Conservation (phyloP, 352 stramenopile genomes). For the Pythium brassicae region DNA sequence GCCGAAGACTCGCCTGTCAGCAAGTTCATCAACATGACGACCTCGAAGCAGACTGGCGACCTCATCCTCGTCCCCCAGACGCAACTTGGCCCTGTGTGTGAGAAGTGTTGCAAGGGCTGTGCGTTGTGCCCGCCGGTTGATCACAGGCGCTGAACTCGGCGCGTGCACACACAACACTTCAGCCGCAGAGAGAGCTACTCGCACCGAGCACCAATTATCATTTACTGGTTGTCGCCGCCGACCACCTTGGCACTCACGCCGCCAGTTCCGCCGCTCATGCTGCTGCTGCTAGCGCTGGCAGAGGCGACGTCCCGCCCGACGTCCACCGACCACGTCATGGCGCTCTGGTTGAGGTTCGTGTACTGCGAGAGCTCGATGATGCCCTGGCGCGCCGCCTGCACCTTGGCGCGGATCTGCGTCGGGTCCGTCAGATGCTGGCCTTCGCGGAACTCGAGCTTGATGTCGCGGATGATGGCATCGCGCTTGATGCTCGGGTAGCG, state of each 20-base stretch:
- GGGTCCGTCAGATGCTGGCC: constrained; percentile 63
- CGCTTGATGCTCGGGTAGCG: constrained; percentile 85
- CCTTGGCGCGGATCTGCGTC: constrained; percentile 55
- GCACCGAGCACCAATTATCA: neutral
- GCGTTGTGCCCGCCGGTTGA: constrained; percentile 25
- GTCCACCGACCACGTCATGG: constrained; percentile 67
- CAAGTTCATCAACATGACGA: constrained; percentile 64
- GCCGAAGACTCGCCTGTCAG: constrained; percentile 48
- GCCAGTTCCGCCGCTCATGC: constrained; percentile 1
- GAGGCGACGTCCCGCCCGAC: constrained; percentile 50
- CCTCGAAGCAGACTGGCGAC: constrained; percentile 61
- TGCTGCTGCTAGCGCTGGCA: constrained; percentile 5
- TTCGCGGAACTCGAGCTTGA: constrained; percentile 82
- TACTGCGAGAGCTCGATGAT: constrained; percentile 81
- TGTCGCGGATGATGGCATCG: constrained; percentile 74
- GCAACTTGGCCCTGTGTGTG: constrained; percentile 69
- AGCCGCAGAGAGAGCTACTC: neutral
- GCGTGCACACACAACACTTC: no score
- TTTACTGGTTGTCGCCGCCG: constrained; percentile 16
- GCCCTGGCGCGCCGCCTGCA: constrained; percentile 58
- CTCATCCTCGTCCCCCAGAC: constrained; percentile 75
- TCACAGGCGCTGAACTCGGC: constrained; percentile 2
- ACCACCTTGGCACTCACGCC: constrained; percentile 47
- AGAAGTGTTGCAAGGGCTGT: constrained; percentile 63
- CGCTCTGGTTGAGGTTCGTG: constrained; percentile 50